Conservation (phyloP, 225 moss, liverwort and hornwort genomes). For the Pleurozium schreberi region DNA sequence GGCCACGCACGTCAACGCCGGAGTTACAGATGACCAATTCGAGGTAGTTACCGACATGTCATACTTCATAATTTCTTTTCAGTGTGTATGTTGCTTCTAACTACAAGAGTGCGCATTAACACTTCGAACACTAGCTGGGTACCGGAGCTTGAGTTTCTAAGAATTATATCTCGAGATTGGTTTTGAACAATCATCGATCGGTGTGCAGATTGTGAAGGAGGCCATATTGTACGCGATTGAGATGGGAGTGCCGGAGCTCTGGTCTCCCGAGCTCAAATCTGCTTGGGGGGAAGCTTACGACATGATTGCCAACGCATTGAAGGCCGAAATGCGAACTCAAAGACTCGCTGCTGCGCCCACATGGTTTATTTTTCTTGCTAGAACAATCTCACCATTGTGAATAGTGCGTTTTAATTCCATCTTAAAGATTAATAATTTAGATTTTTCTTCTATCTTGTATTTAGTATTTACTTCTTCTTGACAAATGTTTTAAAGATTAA, state of each 20-base stretch:
- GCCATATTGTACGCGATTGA: slow-evolving; percentile 6
- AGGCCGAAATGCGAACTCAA: background rate
- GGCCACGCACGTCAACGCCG: slow-evolving; percentile 11
- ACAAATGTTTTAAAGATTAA: too few relatives aligned
- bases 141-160: background rate
- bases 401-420: too few relatives aligned
- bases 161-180: background rate
- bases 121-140: background rate
- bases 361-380: too few relatives aligned
- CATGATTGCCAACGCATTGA: background rate
- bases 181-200: background rate
- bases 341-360: background rate
- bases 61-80: background rate
- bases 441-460: too few relatives aligned
- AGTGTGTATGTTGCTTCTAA: too few relatives aligned
- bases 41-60: background rate
- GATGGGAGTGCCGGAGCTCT: slow-evolving; percentile 23
- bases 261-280: slow-evolving; percentile 18
- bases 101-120: background rate
- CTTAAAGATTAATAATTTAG: too few relatives aligned
- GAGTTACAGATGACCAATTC: slow-evolving; percentile 30
- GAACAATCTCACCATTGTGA: too few relatives aligned
- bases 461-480: too few relatives aligned
- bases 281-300: slow-evolving; percentile 11
- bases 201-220: background rate